A percentile compares a stretch with the other conserved stretches of the same genome.
These are phyloP conservation scores for Phlebiopsis gigantea DNA, from an alignment of 768 basidiomycete genomes.

Conservation along the genomic window DNA sequence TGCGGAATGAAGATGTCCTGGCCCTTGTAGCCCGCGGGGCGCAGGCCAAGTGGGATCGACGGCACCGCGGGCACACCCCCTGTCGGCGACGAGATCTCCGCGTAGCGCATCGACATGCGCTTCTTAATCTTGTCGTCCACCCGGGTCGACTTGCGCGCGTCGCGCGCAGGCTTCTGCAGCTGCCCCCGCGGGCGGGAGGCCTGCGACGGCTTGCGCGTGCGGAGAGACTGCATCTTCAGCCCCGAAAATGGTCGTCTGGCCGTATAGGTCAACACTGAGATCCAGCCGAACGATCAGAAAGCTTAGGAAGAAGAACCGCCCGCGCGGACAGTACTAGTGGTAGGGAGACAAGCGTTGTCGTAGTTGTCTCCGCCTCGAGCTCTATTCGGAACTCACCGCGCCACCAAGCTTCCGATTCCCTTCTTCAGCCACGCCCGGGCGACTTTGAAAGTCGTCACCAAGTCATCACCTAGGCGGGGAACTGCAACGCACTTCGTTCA, in stretches of 20 bases:
- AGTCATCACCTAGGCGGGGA: too few relatives aligned
- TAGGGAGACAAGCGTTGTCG: not conserved
- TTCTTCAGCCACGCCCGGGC: too few relatives aligned
- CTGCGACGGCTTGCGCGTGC: conserved; percentile 25
- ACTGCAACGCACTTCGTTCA: too few relatives aligned
- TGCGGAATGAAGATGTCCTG: not conserved
- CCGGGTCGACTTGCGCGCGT: conserved; percentile 36
- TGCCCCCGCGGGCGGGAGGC: conserved; percentile 14
- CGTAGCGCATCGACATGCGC: conserved; percentile 92
- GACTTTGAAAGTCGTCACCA: too few relatives aligned
- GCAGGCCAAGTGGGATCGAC: conserved; percentile 42
- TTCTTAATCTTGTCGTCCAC: conserved; percentile 85
- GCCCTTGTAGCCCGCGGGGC: conserved; percentile 22
- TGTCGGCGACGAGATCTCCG: conserved; percentile 73
- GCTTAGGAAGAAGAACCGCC: not conserved
- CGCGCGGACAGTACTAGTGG: not conserved
- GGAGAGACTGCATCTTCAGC: conserved; percentile 28
- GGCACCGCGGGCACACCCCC: conserved; percentile 57
- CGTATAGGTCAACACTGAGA: not conserved
- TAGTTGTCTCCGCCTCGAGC: not conserved
- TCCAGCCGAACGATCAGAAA: not conserved
- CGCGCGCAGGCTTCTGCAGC: conserved; percentile 15
- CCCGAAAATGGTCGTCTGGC: too few relatives aligned
- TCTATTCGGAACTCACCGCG: not conserved
- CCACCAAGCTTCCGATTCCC: not conserved